Evolutionary conservation across 352 stramenopile species (phyloP), one percentile per base, ranked within the genome.

Genomic region (Phytophthora meadii): DNA sequence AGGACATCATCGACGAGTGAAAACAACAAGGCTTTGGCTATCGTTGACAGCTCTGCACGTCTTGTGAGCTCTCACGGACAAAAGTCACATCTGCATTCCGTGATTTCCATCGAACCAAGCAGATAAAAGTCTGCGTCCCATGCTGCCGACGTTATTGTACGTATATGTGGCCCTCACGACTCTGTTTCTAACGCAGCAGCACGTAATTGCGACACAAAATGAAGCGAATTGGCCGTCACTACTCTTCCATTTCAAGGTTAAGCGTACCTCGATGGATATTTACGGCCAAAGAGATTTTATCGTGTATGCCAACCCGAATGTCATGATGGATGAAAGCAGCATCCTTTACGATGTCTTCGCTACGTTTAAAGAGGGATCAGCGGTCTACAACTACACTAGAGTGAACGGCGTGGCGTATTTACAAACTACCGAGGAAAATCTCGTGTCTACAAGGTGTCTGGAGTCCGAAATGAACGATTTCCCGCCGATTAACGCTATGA

Each of bases 201-300:
- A 36, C 8, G 42, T 30, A 11, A 34, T 22, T 32, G 22, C 22
- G 30, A 14, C 37, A 19, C 4, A 17, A 11, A 22, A 54, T 48
- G 19, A 39, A 27, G 44, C 15, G 50, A n/a, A n/a, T 8, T 63
- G 60, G 34, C 70, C 67, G 9, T 70, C 66, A 10, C 42, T 82
- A 5, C 46, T 46, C 8, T 62, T 82, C 15, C 58, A 56, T 10
- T 68, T 79, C 53, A 69, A 50, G 1, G 17, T 72, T 42, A 77
- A 78, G 40, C 68, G 74, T 10, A 54, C 17, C 30, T 54, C 55
- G 24, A 76, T 82, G 74, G 19, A 27, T 12, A 47, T 77, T 22
- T 62, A 65, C 34, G 74, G 70, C 10, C 42, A 61, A 2, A 65
- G 63, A 36, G 30, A 68, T 17, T 72, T 77, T 17, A 37, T 67